Base-by-base conservation (phyloP, 345 rosid genomes). In the Rhizophora mangle region DNA sequence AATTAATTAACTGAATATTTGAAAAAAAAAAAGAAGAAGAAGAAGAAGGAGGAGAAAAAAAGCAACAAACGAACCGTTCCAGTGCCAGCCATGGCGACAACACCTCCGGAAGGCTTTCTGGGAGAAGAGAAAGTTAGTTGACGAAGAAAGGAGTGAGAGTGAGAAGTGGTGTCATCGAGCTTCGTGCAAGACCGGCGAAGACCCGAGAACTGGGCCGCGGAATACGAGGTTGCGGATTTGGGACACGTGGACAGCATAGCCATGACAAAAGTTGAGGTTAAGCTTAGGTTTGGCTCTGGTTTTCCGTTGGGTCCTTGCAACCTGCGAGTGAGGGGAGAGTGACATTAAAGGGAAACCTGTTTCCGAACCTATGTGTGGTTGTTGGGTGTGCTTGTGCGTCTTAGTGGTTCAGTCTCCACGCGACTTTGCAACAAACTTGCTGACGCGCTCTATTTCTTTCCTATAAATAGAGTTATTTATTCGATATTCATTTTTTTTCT, bases 51-150 rank as follows among this genome's bases (percentile, higher is more conserved):
- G 32, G 0, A 8, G 43, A 37, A 9, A 13, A 37, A 37, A 3
- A 43, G 20, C 31, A 5, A 13, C 1, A 57, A 58, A 60, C 46
- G 47, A 70, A 90, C 99, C 89, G 85, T 92, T 80, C 97, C 97
- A 65, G 92, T 82, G 76, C 96, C 90, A 43, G 99, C 96, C 96
- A 92, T 92, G 71, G 97, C 86, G 51, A 86, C 83, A 64, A 86
- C 90, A 54, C 82, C 75, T 71, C 87, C 75, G 24, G 79, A 81
- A 68, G 90, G 82, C 34, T 82, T 90, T 16, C 82, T 81, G 62
- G 91, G 69, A 21, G 91, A 72, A 52, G 80, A 65, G 72, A 84
- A 68, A 62, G 87, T 88, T 79, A 80, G 68, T 62, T 87, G 82
- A 32, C 85, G 75, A 65, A 70, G 54, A 53, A 79, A 83, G 36